A percentile compares a stretch with the other conserved stretches of the same genome.
phyloP scores from a whole-genome alignment of 169 alveolate genomes.

The Besnoitia besnoiti region DNA sequence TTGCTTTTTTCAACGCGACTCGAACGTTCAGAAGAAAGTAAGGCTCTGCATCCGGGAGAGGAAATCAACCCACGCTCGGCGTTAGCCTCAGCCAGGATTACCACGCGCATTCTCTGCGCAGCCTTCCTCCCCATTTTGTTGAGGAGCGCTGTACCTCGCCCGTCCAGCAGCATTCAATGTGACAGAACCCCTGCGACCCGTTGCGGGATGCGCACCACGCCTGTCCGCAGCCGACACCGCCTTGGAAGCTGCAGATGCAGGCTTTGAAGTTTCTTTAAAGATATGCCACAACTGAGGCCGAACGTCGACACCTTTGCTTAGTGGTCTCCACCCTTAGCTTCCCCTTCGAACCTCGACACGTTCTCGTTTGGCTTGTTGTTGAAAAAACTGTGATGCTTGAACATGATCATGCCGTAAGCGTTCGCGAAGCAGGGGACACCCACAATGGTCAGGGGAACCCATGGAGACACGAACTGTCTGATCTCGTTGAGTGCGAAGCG shows the following conservation, averaged over 20 bases:
- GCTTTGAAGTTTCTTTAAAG: background rate
- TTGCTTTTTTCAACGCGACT: too few species aligned
- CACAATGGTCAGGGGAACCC: slow-evolving; percentile 27
- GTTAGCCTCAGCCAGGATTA: too few species aligned
- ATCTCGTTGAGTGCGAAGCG: background rate
- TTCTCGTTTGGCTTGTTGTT: slow-evolving; percentile 34
- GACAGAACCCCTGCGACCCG: too few species aligned
- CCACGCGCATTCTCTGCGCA: too few species aligned
- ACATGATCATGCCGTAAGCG: slow-evolving; percentile 13
- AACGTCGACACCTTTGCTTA: background rate
- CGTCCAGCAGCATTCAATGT: too few species aligned
- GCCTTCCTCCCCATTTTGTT: background rate
- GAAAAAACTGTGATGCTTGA: slow-evolving; percentile 33
- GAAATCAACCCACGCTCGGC: too few species aligned
- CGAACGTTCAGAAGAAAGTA: too few species aligned
- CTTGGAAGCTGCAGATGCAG: background rate
- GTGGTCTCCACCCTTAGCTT: background rate
- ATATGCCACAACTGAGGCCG: background rate
- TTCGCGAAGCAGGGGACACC: slow-evolving; percentile 13
- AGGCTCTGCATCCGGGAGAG: too few species aligned
- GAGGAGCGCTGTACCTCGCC: background rate
- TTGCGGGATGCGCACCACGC: background rate
- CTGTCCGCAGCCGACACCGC: background rate
- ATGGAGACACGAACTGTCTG: slow-evolving; percentile 30
- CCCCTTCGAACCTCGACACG: slow-evolving; percentile 8